Evolutionary conservation across 768 basidiomycete species (phyloP).

Genomic region (Tremella fuciformis): DNA sequence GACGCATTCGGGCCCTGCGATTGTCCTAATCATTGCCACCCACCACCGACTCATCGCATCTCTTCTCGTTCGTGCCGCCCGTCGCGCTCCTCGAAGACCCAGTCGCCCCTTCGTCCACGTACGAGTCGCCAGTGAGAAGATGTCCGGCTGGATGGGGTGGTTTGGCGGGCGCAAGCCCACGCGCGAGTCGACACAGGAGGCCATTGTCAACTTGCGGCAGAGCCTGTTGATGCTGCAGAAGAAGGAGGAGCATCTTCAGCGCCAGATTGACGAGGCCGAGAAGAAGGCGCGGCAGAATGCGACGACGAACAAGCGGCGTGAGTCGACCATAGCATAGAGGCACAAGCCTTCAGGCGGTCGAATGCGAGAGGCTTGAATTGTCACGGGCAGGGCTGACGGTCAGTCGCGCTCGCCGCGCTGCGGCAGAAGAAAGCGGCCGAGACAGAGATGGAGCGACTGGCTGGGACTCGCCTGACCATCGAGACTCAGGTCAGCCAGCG

Average conservation of each 20-base stretch:
- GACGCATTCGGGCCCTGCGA: too few relatives aligned
- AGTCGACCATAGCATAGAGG: conserved; percentile 51
- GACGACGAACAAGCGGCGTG: conserved; percentile 87
- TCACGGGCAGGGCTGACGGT: background rate
- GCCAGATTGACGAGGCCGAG: conserved; percentile 91
- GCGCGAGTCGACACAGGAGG: conserved; percentile 80
- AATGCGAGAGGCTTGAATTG: too few relatives aligned
- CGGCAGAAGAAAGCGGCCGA: conserved; percentile 91
- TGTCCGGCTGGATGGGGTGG: conserved; percentile 72
- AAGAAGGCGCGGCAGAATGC: conserved; percentile 91
- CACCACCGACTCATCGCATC: too few relatives aligned
- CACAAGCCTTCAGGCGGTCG: too few relatives aligned
- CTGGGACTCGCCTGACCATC: conserved; percentile 80
- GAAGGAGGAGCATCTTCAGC: conserved; percentile 95
- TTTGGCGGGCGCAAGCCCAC: conserved; percentile 71
- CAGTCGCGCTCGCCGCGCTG: conserved; percentile 83
- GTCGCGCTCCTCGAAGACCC: too few relatives aligned
- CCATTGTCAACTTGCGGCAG: conserved; percentile 87
- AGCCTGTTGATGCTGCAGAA: conserved; percentile 97
- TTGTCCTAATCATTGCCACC: too few relatives aligned
- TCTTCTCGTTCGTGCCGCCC: too few relatives aligned
- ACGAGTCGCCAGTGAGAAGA: conserved; percentile 31
- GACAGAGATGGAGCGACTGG: conserved; percentile 76
- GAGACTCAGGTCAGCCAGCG: conserved; percentile 67
- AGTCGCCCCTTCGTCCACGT: too few relatives aligned